A percentile compares a stretch with the other conserved stretches of the same genome.
phyloP scores from a whole-genome alignment of 257 asterid species.

The Mentha longifolia region DNA sequence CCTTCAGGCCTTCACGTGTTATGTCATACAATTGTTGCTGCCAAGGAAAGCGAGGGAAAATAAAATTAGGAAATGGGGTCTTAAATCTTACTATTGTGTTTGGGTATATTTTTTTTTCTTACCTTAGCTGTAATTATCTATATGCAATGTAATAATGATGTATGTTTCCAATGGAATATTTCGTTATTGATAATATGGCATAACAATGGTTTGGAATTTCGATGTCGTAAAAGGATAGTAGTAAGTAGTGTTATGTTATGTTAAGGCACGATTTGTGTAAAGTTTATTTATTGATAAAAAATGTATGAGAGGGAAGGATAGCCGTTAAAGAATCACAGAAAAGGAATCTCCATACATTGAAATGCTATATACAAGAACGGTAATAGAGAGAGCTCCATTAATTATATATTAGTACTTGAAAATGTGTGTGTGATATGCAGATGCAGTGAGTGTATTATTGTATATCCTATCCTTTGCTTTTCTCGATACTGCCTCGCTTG shows the following conservation, averaged over 20 bases:
- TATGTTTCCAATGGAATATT: neutral
- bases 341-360: neutral
- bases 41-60: constrained; percentile 15
- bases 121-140: neutral
- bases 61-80: constrained; percentile 8
- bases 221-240: too few relatives aligned
- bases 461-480: neutral
- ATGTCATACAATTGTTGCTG: constrained; percentile 47
- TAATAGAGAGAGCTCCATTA: neutral
- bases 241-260: too few relatives aligned
- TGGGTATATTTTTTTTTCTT: neutral
- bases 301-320: neutral
- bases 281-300: too few relatives aligned
- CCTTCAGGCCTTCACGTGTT: constrained; percentile 81
- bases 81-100: constrained; percentile 5
- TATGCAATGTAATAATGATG: neutral
- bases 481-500: constrained; percentile 24
- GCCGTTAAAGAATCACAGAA: neutral
- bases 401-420: neutral
- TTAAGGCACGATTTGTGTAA: too few relatives aligned
- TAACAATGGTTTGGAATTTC: neutral
- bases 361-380: neutral
- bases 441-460: constrained; percentile 13
- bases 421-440: constrained; percentile 8
- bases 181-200: neutral